phyloP scores from a whole-genome alignment of 1,284 basidiomycete species.

The Ceratorhiza oryzae-sativae region DNA sequence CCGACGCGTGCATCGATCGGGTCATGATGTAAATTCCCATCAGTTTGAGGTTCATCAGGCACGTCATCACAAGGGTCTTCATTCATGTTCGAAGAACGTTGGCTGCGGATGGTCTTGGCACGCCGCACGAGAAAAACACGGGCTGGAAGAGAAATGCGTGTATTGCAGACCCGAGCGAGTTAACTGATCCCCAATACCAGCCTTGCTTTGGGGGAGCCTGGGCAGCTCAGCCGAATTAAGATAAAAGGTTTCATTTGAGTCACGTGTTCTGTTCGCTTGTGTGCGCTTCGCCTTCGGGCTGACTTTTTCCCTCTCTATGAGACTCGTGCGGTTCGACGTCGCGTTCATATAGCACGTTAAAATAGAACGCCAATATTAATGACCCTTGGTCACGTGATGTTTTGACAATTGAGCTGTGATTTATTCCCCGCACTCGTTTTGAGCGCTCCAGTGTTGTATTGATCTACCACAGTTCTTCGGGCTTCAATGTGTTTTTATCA shows the following conservation, averaged over 20 bases:
- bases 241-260: neutral
- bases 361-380: no score
- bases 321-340: neutral
- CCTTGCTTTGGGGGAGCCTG: neutral
- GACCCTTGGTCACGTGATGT: no score
- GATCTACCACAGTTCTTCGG: no score
- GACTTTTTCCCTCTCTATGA: no score
- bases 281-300: no score
- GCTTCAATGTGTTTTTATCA: no score
- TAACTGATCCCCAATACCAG: neutral
- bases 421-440: no score
- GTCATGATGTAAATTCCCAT: neutral
- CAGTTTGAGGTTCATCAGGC: neutral
- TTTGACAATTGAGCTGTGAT: no score
- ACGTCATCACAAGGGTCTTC: neutral
- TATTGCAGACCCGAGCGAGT: neutral
- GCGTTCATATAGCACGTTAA: neutral
- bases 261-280: neutral
- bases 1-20: conserved; percentile 2
- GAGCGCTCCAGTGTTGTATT: no score
- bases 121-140: neutral
- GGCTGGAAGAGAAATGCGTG: neutral
- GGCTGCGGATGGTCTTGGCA: neutral
- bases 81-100: neutral
- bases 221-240: no score